Conservation (phyloP, 225 moss, liverwort and hornwort genomes). For the Bryoerythrophyllum caledonicum region DNA sequence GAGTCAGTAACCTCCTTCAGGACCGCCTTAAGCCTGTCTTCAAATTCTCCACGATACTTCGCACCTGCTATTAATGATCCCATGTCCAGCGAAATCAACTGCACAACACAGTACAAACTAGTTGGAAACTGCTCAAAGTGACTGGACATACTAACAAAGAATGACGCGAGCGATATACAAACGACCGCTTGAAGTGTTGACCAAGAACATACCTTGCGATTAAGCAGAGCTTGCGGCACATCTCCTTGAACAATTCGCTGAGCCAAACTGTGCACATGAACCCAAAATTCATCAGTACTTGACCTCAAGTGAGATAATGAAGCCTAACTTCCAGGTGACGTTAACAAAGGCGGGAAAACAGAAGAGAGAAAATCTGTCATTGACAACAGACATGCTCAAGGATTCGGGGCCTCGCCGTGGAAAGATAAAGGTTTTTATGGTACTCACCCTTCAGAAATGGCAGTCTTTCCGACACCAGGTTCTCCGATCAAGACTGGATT, state of each 20-base stretch:
- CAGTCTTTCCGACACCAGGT: constrained; percentile 98
- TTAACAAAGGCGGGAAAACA: neutral
- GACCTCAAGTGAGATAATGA: neutral
- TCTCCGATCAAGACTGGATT: constrained; percentile 97
- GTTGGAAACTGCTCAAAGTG: constrained; percentile 9
- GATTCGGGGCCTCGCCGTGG: neutral
- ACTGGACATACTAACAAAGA: neutral
- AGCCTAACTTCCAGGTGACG: neutral
- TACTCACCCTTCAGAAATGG: constrained; percentile 97
- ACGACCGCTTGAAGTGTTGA: neutral
- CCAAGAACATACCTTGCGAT: constrained; percentile 61
- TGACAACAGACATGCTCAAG: neutral
- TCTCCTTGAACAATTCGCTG: constrained; percentile 98
- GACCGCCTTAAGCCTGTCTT: constrained; percentile 89
- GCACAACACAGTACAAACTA: constrained; percentile 24
- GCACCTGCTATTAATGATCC: constrained; percentile 96
- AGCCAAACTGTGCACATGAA: constrained; percentile 64
- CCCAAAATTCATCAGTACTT: neutral
- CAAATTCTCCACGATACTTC: constrained; percentile 92
- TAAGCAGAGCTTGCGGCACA: constrained; percentile 88
- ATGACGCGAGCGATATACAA: neutral
- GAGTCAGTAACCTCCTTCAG: constrained; percentile 91
- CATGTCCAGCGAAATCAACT: constrained; percentile 96
- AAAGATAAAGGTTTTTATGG: neutral
- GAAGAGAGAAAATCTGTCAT: neutral